Conservation (phyloP, 1,284 basidiomycete genomes). For the Sanghuangporus sanghuang region DNA sequence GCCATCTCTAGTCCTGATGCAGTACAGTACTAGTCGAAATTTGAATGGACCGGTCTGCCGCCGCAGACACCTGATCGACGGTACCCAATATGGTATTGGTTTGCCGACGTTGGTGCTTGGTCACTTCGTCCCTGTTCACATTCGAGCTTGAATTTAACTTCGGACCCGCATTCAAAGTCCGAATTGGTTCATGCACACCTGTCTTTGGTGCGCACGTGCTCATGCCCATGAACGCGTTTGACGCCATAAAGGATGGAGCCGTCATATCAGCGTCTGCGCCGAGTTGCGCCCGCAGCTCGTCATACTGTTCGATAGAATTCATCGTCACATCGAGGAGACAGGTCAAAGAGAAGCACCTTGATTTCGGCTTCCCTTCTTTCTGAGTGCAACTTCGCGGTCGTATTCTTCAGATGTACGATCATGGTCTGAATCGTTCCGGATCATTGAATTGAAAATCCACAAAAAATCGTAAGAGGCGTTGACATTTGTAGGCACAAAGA, state of each 20-base stretch:
- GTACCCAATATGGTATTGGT: not conserved
- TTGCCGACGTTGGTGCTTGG: not conserved
- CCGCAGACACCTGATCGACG: not conserved
- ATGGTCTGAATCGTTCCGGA: slow-evolving; percentile 6
- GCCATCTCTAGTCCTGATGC: not conserved
- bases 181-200: not conserved
- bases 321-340: not conserved
- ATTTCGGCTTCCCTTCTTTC: slow-evolving; percentile 7
- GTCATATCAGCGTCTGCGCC: slow-evolving; percentile 2
- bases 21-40: not conserved
- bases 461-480: too few species aligned
- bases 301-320: not conserved
- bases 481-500: too few species aligned
- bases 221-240: not conserved
- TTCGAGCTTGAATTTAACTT: not conserved
- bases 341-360: slow-evolving; percentile 1
- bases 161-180: not conserved
- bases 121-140: not conserved
- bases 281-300: slow-evolving; percentile 3
- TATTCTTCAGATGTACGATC: slow-evolving; percentile 12
- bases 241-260: not conserved
- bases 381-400: slow-evolving; percentile 1
- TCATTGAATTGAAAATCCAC: too few species aligned
- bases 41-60: not conserved
- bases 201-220: not conserved